A percentile compares a stretch with the other conserved stretches of the same genome.
These are phyloP conservation scores for Colletotrichum spaethianum DNA, from an alignment of 2,329 filamentous ascomycete genomes.

Conservation along the genomic window DNA sequence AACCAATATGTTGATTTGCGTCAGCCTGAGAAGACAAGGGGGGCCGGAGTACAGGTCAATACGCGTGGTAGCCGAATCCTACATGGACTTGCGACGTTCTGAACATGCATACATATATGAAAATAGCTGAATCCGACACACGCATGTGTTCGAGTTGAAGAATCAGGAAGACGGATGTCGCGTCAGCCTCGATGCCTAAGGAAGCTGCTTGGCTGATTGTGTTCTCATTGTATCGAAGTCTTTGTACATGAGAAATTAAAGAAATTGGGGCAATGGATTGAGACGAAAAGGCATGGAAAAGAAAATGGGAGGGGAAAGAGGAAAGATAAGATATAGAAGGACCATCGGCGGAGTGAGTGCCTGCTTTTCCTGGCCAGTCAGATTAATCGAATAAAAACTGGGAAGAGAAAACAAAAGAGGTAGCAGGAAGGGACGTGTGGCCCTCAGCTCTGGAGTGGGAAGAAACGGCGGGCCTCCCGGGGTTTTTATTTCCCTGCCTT, in stretches of 20 bases:
- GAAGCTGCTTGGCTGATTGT: not conserved
- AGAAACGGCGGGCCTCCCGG: slow-evolving; percentile 11
- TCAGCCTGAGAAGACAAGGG: too few species aligned
- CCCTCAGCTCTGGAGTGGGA: too few species aligned
- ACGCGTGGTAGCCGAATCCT: too few species aligned
- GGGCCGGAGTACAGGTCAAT: too few species aligned
- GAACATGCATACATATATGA: not conserved
- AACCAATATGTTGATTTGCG: too few species aligned
- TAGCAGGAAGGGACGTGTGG: not conserved
- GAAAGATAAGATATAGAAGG: not conserved
- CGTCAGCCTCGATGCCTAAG: not conserved
- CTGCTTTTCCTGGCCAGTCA: slow-evolving; percentile 13
- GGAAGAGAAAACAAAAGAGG: not conserved
- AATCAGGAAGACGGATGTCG: not conserved
- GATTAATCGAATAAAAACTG: not conserved
- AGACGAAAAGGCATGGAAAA: not conserved
- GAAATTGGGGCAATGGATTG: too few species aligned
- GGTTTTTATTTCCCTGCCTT: slow-evolving; percentile 34
- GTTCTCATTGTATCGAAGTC: too few species aligned
- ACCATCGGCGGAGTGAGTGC: not conserved
- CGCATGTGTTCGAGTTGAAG: not conserved
- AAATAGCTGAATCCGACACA: not conserved
- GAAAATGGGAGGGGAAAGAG: not conserved
- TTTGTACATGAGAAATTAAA: too few species aligned
- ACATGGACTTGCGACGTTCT: not conserved